Base-by-base conservation (phyloP, 1,284 basidiomycete genomes). In the Mycosarcoma maydis region DNA sequence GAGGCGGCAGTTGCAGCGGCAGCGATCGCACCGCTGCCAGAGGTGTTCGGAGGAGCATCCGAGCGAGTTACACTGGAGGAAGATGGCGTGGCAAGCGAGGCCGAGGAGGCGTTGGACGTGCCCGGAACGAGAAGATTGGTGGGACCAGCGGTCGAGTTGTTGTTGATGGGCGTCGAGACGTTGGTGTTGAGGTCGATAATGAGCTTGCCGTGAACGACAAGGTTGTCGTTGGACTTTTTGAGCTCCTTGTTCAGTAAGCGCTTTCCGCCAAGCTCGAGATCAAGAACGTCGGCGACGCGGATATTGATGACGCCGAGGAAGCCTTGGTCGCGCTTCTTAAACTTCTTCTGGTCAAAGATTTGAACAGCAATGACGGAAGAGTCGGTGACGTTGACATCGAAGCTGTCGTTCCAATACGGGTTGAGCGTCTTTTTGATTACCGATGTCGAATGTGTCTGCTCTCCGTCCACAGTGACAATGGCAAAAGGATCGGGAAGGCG, bases 311-410 rank as follows among this genome's bases (percentile, higher is more conserved):
- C 92, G 49, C 93, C 93, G 42, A 97, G 85, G 83, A 96, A 96
- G 5, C 93, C 93, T 81, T 96, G 93, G 83, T 96, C 92, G 83
- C 89, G 89, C 83, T 91, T 87, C 85, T 95, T 96, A 85, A 96
- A 96, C 84, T 95, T 96, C 83, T 92, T 90, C 84, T 96, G 94
- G 83, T 97, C 94, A 76, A 96, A 96, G 78, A 96, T 93, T 83
- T 97, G 94, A 3, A 97, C 92, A 4, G 92, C 91, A 38, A 97
- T 87, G 42, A 94, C 89, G 23, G 92, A 94, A 4, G 90, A 90
- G 78, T 95, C 92, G 82, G 90, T 92, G 80, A 95, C 92, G 43
- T 87, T 89, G 52, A 81, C 65, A 33, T 80, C 80, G 44, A 81
- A 81, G 47, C 72, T 73, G 55, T 81, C 80, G 47, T 78, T 81